A percentile compares a stretch with the other conserved stretches of the same genome.
These are phyloP conservation scores for Sugiyamaella castrensis DNA, from an alignment of 1,139 yeast species.

Conservation along the genomic window DNA sequence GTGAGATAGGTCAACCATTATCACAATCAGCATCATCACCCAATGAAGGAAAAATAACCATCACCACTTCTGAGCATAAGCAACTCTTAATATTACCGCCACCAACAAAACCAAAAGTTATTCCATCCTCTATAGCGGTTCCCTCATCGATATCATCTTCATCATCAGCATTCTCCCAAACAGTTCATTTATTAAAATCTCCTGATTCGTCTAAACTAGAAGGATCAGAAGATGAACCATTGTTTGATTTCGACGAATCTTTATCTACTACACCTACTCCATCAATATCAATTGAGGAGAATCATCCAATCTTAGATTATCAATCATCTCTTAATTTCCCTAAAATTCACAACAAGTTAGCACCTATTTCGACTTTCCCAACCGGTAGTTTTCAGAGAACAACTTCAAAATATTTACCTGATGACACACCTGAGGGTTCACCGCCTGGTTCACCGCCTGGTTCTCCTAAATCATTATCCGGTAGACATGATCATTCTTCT, in stretches of 20 bases:
- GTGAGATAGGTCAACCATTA: too few species aligned
- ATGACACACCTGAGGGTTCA: constrained; percentile 8
- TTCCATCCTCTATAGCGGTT: background rate
- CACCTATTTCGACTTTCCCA: background rate
- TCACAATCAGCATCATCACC: too few species aligned
- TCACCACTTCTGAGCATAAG: background rate
- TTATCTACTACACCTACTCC: constrained; percentile 10
- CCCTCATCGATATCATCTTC: background rate
- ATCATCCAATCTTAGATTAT: background rate
- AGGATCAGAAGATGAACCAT: constrained; percentile 21
- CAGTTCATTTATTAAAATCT: background rate
- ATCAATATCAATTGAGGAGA: background rate
- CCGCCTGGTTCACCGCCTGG: background rate
- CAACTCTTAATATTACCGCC: too few species aligned
- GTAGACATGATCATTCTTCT: background rate
- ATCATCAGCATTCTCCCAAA: background rate
- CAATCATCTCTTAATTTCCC: background rate
- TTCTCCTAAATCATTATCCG: background rate
- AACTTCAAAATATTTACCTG: constrained; percentile 10
- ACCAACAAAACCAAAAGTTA: too few species aligned
- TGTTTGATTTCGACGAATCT: constrained; percentile 31
- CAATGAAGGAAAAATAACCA: too few species aligned
- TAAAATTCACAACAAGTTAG: background rate
- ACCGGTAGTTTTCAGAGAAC: constrained; percentile 4
- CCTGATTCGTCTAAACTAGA: background rate